Conservation (phyloP, 1,284 basidiomycete genomes). For the Hypsizygus ulmarius region DNA sequence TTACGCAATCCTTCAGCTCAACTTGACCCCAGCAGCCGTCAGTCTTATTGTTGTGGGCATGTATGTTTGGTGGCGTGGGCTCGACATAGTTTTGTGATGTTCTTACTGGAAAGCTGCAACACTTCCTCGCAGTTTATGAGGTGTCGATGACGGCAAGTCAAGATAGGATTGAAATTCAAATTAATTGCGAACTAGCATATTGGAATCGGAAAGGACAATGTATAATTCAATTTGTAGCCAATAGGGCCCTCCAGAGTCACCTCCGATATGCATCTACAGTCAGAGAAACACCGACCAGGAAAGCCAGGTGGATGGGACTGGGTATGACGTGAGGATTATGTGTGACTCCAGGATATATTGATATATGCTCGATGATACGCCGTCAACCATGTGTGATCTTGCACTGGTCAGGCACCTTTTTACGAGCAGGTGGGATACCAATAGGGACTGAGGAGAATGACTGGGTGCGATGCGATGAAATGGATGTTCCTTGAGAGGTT, state of each 20-base stretch:
- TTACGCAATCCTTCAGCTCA: conserved; percentile 65
- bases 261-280: background rate
- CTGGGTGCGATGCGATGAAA: conserved; percentile 10
- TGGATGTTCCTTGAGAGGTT: conserved; percentile 9
- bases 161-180: no score
- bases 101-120: background rate
- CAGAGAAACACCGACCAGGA: background rate
- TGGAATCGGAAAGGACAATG: background rate
- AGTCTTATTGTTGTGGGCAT: conserved; percentile 50
- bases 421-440: conserved; percentile 64
- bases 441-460: background rate
- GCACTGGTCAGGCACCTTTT: conserved; percentile 75
- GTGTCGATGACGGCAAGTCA: no score
- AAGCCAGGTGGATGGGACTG: no score
- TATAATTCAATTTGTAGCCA: conserved; percentile 5
- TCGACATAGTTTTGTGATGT: conserved; percentile 38
- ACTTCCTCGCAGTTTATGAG: no score
- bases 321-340: background rate
- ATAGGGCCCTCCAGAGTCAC: background rate
- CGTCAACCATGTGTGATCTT: conserved; percentile 58
- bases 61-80: conserved; percentile 60
- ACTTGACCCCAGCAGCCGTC: conserved; percentile 57
- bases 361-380: conserved; percentile 83
- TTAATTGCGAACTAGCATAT: background rate
- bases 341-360: conserved; percentile 13